Evolutionary conservation across 108 stramenopile species (phyloP), one percentile per base, ranked within the genome.

Genomic region (Fistulifera solaris): DNA sequence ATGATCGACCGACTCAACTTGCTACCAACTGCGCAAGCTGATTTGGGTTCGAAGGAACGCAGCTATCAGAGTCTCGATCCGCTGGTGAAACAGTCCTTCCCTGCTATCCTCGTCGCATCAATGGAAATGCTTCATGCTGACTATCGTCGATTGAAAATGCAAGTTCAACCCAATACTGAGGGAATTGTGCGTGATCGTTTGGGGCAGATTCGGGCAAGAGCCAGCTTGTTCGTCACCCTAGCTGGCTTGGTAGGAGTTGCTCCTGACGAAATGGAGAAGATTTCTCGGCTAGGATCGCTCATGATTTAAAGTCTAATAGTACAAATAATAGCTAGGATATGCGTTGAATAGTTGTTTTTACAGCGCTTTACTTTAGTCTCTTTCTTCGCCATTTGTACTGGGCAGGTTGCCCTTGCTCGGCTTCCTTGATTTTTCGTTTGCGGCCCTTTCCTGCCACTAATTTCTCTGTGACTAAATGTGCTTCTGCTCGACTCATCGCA

Each of bases 381-480:
- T 77, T 80, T 61, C 82, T 72, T 62, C 88, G 58, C 84, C 84
- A 86, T 54, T 81, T 81, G 58, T 86, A 90, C 38, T 73, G 70
- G 18, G 84, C 80, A 5, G 88, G 84, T 56, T 61, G 63, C 0
- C 82, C 84, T 67, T 79, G 69, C 54, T 75, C 72, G 0, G 56
- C 70, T 1, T 49, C 66, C 52, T 69, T 59, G 23, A 95, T 73
- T 62, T 95, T 95, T 24, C 85, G 64, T 62, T 88, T 89, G 7
- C 89, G 63, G 15, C 98, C 98, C 67, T 94, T 97, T 60, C 70
- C 70, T 13, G 61, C 56, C 17, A 86, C 68, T 41, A 78, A 59
- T 49, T 93, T 85, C 72, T 98, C 79, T 54, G 73, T 75, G n/a
- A 83, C 66, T 62, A 97, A 61, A 59, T 86, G 83, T 1, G 66